phyloP scores from a whole-genome alignment of 2,329 filamentous ascomycete species.

The Teratosphaeria zuluensis region DNA sequence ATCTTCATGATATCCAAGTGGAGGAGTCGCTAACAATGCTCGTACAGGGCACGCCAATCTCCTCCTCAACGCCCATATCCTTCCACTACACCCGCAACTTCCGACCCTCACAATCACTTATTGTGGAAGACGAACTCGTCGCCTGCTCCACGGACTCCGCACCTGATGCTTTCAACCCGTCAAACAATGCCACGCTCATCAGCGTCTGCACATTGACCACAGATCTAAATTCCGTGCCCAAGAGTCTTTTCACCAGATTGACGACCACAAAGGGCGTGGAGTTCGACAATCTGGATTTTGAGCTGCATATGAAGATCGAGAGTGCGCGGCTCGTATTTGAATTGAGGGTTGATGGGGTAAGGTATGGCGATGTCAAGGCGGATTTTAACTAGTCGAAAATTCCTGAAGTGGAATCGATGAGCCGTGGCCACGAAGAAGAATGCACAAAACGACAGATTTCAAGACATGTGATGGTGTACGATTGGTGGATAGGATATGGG shows the following conservation, averaged over 20 bases:
- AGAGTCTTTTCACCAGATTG: slow-evolving; percentile 61
- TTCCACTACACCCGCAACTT: slow-evolving; percentile 85
- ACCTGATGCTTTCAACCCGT: slow-evolving; percentile 36
- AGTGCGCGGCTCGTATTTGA: slow-evolving; percentile 69
- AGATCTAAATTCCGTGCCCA: slow-evolving; percentile 65
- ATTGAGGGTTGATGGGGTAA: slow-evolving; percentile 65
- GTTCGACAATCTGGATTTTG: slow-evolving; percentile 75
- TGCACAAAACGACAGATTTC: not conserved
- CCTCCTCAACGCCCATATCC: slow-evolving; percentile 62
- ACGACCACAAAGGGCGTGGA: slow-evolving; percentile 72
- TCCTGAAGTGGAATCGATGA: not conserved
- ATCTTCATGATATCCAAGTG: not conserved
- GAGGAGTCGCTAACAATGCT: slow-evolving; percentile 2
- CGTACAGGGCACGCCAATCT: slow-evolving; percentile 57
- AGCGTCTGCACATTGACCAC: slow-evolving; percentile 72
- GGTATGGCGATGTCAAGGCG: slow-evolving; percentile 67
- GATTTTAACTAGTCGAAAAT: slow-evolving; percentile 54
- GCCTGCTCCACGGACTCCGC: slow-evolving; percentile 62
- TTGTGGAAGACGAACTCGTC: slow-evolving; percentile 73
- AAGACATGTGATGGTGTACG: not conserved
- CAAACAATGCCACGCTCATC: slow-evolving; percentile 40
- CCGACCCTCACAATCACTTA: slow-evolving; percentile 63
- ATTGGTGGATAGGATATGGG: not conserved
- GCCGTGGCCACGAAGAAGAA: not conserved
- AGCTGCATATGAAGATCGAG: slow-evolving; percentile 73